A percentile compares a stretch with the other conserved stretches of the same genome.
These are phyloP conservation scores for Psilocybe tampanensis DNA, from an alignment of 768 basidiomycete genomes.

Conservation along the genomic window DNA sequence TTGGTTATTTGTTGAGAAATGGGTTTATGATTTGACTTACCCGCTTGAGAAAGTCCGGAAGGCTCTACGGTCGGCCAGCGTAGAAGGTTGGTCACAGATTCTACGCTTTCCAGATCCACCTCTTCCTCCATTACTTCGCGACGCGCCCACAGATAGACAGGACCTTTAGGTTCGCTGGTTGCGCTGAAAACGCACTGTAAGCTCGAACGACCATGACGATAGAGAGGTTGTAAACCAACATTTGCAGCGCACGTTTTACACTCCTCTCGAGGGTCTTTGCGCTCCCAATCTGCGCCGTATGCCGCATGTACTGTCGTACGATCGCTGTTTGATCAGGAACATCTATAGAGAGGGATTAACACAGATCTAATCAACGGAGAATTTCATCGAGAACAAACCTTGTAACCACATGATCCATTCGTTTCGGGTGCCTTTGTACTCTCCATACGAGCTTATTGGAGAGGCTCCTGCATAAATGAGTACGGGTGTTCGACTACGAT, in stretches of 20 bases:
- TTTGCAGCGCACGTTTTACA: constrained; percentile 62
- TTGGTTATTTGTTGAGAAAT: too few species aligned
- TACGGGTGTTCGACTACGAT: constrained; percentile 60
- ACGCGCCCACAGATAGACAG: constrained; percentile 73
- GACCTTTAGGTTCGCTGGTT: constrained; percentile 70
- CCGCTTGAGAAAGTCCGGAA: constrained; percentile 43
- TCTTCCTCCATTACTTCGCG: constrained; percentile 75
- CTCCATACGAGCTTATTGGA: constrained; percentile 56
- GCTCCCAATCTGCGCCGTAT: constrained; percentile 59
- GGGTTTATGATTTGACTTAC: constrained; percentile 23
- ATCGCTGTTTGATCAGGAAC: constrained; percentile 72
- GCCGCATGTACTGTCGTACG: constrained; percentile 76
- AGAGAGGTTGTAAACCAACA: constrained; percentile 39
- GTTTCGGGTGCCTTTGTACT: constrained; percentile 64
- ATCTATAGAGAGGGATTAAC: constrained; percentile 37
- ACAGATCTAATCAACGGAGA: not conserved
- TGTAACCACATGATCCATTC: constrained; percentile 79
- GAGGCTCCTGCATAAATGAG: constrained; percentile 76
- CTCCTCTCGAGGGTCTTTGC: constrained; percentile 52
- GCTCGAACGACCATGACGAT: not conserved
- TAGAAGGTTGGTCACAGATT: constrained; percentile 27
- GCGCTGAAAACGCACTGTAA: constrained; percentile 42
- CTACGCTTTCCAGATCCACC: constrained; percentile 40
- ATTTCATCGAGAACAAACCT: constrained; percentile 36
- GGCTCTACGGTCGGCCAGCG: constrained; percentile 58